phyloP scores from a whole-genome alignment of 257 asterid species.

The Thymus quinquecostatus region DNA sequence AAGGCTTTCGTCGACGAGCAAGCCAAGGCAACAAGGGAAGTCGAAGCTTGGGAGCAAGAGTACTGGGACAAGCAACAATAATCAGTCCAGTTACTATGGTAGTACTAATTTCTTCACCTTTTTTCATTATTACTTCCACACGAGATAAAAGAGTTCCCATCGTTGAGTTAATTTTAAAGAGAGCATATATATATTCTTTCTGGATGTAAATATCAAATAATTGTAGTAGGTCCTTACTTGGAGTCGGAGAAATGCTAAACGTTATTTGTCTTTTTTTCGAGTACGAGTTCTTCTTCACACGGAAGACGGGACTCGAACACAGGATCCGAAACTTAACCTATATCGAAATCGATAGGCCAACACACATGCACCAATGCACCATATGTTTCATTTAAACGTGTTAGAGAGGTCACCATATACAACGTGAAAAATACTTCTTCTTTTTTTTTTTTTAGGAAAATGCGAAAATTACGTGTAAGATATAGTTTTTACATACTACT shows the following conservation, averaged over 20 bases:
- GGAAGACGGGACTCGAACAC: too few relatives aligned
- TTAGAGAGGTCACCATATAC: too few relatives aligned
- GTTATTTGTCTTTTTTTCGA: too few relatives aligned
- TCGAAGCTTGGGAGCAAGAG: conserved; percentile 68
- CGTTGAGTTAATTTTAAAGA: neutral
- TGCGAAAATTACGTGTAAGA: neutral
- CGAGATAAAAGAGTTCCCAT: neutral
- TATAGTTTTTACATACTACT: too few relatives aligned
- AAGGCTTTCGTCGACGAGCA: conserved; percentile 49
- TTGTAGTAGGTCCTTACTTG: neutral
- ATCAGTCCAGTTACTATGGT: neutral
- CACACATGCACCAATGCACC: too few relatives aligned
- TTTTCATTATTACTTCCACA: neutral
- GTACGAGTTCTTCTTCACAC: too few relatives aligned
- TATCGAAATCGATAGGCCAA: too few relatives aligned
- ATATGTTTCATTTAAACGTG: too few relatives aligned
- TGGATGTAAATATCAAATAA: neutral
- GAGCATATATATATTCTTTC: neutral
- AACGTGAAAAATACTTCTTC: too few relatives aligned
- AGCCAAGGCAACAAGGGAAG: conserved; percentile 48
- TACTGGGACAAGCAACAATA: conserved; percentile 49
- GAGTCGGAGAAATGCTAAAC: neutral
- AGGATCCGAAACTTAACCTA: too few relatives aligned
- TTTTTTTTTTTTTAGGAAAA: too few relatives aligned
- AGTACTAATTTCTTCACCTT: too few relatives aligned